Evolutionary conservation across 345 rosid species (phyloP).

Genomic region (Rhodamnia argentea): DNA sequence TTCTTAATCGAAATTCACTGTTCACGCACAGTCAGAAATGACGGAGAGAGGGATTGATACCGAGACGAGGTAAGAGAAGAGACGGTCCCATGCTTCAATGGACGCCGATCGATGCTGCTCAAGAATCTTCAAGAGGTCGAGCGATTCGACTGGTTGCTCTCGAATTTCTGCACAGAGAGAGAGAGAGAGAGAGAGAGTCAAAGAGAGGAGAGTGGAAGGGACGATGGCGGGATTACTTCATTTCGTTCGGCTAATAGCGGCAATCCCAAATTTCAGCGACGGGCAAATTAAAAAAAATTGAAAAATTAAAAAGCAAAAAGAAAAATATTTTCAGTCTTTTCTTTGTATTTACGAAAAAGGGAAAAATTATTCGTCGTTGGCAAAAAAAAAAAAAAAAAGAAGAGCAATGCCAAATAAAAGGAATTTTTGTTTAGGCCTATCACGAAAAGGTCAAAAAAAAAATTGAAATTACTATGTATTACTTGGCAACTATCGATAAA

Average conservation of each 20-base stretch:
- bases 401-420: too few species aligned
- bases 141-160: background rate
- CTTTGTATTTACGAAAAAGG: background rate
- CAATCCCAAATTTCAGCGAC: background rate
- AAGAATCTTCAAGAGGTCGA: background rate
- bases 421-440: background rate
- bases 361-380: too few species aligned
- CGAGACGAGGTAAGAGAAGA: background rate
- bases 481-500: rapidly evolving
- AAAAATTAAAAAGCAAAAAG: background rate
- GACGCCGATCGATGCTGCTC: background rate
- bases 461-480: background rate
- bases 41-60: background rate
- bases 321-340: background rate
- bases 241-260: background rate
- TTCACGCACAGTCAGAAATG: background rate
- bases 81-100: too few species aligned
- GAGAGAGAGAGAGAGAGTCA: background rate
- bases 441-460: background rate
- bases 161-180: background rate
- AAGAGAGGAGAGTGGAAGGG: background rate
- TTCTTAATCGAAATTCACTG: background rate
- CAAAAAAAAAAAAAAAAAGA: too few species aligned
- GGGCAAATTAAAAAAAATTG: background rate
- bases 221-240: background rate